Base-by-base conservation (phyloP, 2,329 filamentous ascomycete genomes). In the Neonectria sp. region DNA sequence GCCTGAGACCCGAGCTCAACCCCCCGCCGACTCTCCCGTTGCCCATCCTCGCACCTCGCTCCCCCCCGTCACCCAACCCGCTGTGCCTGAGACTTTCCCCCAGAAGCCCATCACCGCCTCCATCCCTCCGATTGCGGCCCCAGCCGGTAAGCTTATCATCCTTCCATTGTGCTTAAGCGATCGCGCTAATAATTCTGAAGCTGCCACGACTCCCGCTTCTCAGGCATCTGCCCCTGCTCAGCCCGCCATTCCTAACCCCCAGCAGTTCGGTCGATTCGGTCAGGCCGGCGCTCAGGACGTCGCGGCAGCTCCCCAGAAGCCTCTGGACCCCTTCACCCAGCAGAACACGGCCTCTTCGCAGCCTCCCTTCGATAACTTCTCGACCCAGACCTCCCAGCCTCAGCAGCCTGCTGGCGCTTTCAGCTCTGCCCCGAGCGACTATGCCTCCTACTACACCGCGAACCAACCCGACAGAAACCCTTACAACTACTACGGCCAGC, bases 1-100 rank as follows among this genome's bases (percentile, higher is more conserved):
- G 81, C 91, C 95, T 46, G 95, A 98, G 86, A 98, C 96, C 63
- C 92, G 95, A 77, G 91, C 94, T 71, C 95, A 98, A 78, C 95
- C 95, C 69, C 95, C 95, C 31, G 94, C 95, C 73, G 95, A 97
- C 79, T 98, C 96, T 21, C 96, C 96, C 40, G 90, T 95, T 69
- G 88, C 94, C 60, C 91, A 93, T 72, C 95, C 96, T 69, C 91
- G 95, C 75, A 92, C 96, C 69, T 93, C 95, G 13, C 88, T 98
- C 29, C 95, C 96, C 71, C 95, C 95, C 43, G 90, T 88, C 17
- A 79, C 85, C 24, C 88, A 90, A 68, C 82, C 87, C 21, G 82
- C 86, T 9, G 83, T 86, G n/a, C 84, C 88, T 15, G 90, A 92
- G 45, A 73, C 85, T 9, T 87, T 90, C 74, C 77, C 86, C 15